Conservation (phyloP, 495 filamentous ascomycete species). For the Aspergillus cavernicola region DNA sequence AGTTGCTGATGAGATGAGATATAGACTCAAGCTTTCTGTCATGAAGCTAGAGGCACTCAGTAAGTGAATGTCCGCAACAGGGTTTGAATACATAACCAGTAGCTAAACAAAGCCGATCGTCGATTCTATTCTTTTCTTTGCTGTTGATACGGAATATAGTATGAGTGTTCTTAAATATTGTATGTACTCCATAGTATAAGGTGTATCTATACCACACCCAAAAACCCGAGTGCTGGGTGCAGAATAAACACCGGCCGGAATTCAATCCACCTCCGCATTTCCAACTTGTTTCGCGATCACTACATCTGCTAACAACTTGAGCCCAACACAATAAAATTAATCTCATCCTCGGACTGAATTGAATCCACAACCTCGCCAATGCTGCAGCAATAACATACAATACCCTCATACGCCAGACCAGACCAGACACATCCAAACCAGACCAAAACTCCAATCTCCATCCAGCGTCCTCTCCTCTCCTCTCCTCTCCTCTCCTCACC, state of each 20-base stretch:
- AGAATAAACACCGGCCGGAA: background rate
- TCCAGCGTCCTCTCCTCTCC: background rate
- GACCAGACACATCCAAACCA: background rate
- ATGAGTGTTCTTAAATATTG: background rate
- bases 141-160: no score
- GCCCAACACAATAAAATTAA: no score
- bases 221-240: background rate
- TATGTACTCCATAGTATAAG: background rate
- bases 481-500: background rate
- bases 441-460: conserved; percentile 2
- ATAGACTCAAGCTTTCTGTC: no score
- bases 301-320: no score
- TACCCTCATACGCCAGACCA: background rate
- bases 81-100: no score
- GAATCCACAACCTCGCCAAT: no score
- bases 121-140: no score
- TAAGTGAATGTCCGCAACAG: no score
- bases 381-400: background rate
- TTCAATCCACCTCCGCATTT: conserved; percentile 7
- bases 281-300: background rate
- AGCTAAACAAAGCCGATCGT: no score
- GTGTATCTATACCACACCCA: background rate
- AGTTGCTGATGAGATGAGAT: no score
- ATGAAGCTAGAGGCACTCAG: no score
- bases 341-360: no score